Base-by-base conservation (phyloP, 148 eudicot species). In the Rhododendron mucronatum region DNA sequence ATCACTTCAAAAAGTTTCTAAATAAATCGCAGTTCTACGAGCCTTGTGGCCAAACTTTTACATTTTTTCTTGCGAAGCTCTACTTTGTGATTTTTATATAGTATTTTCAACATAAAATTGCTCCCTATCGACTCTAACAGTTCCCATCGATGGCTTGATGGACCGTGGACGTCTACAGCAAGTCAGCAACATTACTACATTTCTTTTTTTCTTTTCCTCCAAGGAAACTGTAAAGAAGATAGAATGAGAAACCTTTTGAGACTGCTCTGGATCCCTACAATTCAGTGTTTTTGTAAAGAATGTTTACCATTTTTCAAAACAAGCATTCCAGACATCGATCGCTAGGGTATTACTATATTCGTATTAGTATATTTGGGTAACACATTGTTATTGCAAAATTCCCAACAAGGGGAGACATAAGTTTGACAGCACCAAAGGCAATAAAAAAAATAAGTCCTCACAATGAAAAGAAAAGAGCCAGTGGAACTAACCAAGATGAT, bases 401-500 rank as follows among this genome's bases (percentile, higher is more conserved):
- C 33, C 18, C 35, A 28, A 53, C 14, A 48, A 51, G 33, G 12
- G 16, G 15, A 80, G 14, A 15, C 18, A 80, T 5, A 30, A 55
- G 55, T 30, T 81, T 33, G 59, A 33, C 83, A 35, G 7, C 83
- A 53, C 14, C 16, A 35, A 30, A 39, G 83, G 45, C 65, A 7
- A 13, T 71, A 2, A 74, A 53, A 35, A 7, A 21, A 10, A 51
- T 28, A 51, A 13, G 39, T 35, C 45, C 28, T 23, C 47, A 33
- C 39, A 21, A 33, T 26, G 16, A 30, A 35, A 51, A 51, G 48
- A 50, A 47, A 35, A 55, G 14, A 23, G 33, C 37, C 1, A 45
- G 39, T n/a, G 28, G 16, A 77, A 87, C 88, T 85, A 91, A 97
- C 99, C 99, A 86, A 97, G 98, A 93, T 97, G 99, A 92, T 97